Conservation (phyloP, 2,329 filamentous ascomycete genomes). For the Penicillium brevicompactum region DNA sequence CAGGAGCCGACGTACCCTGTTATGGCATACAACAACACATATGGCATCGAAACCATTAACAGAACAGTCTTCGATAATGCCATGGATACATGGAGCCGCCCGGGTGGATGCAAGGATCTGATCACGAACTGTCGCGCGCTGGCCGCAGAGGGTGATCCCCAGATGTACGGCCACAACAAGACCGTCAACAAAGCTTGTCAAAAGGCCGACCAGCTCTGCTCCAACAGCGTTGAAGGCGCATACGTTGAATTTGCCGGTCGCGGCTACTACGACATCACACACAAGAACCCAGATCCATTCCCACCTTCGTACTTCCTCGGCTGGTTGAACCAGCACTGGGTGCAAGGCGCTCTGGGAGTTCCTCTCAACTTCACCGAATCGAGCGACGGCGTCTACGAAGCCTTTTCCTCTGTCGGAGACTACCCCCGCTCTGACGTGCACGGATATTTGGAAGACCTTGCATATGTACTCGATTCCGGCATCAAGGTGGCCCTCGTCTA, state of each 20-base stretch:
- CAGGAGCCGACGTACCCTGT: conserved; percentile 53
- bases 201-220: conserved; percentile 50
- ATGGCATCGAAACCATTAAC: conserved; percentile 56
- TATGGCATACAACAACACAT: conserved; percentile 62
- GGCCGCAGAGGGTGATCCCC: conserved; percentile 52
- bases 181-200: conserved; percentile 51
- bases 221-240: conserved; percentile 46
- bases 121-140: conserved; percentile 55
- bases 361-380: conserved; percentile 60
- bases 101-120: conserved; percentile 57
- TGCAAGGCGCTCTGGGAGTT: conserved; percentile 61
- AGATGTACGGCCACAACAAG: conserved; percentile 48
- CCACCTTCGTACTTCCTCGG: conserved; percentile 56
- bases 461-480: conserved; percentile 58
- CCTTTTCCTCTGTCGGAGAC: conserved; percentile 53
- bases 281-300: conserved; percentile 54
- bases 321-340: conserved; percentile 59
- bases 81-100: conserved; percentile 46
- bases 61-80: conserved; percentile 50
- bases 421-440: conserved; percentile 50
- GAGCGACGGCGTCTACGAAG: conserved; percentile 46
- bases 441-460: conserved; percentile 38
- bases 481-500: conserved; percentile 61
- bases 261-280: conserved; percentile 62
- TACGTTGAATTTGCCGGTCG: conserved; percentile 47